Conservation (phyloP, 164 flowering plant species). For the Annona cherimola region DNA sequence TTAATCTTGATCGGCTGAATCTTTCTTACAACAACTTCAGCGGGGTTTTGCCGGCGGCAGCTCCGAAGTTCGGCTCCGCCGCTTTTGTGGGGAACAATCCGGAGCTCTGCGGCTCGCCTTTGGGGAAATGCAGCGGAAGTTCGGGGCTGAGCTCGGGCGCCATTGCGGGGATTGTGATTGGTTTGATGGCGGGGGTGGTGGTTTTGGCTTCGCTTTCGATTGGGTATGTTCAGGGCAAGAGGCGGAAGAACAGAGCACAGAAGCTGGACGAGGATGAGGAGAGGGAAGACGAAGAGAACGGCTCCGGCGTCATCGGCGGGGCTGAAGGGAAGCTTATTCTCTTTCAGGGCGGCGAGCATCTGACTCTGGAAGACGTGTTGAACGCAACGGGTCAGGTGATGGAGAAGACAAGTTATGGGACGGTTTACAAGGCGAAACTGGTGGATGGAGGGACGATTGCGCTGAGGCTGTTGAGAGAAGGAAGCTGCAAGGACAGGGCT, state of each 20-base stretch:
- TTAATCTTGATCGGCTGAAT: slow-evolving; percentile 62
- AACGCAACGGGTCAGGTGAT: slow-evolving; percentile 98
- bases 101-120: slow-evolving; percentile 65
- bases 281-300: slow-evolving; percentile 49
- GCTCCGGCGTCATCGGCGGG: slow-evolving; percentile 27
- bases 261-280: slow-evolving; percentile 49
- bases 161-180: slow-evolving; percentile 87
- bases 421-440: slow-evolving; percentile 92
- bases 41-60: slow-evolving; percentile 61
- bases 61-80: slow-evolving; percentile 47
- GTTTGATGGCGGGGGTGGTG: slow-evolving; percentile 79
- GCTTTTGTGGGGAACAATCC: slow-evolving; percentile 75
- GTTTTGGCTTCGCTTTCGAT: slow-evolving; percentile 74
- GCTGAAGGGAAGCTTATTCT: slow-evolving; percentile 78
- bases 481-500: slow-evolving; percentile 77
- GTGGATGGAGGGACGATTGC: slow-evolving; percentile 90
- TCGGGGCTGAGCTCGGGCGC: slow-evolving; percentile 76
- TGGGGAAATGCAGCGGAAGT: slow-evolving; percentile 45
- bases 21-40: slow-evolving; percentile 85
- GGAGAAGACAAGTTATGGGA: slow-evolving; percentile 95
- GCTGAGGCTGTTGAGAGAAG: slow-evolving; percentile 88
- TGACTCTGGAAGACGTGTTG: slow-evolving; percentile 87
- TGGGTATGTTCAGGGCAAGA: slow-evolving; percentile 79
- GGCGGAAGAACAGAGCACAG: slow-evolving; percentile 44
- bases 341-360: slow-evolving; percentile 94